A percentile compares a stretch with the other conserved stretches of the same genome.
These are phyloP conservation scores for Geopyxis carbonaria DNA, from an alignment of 495 filamentous ascomycete species.

Conservation along the genomic window DNA sequence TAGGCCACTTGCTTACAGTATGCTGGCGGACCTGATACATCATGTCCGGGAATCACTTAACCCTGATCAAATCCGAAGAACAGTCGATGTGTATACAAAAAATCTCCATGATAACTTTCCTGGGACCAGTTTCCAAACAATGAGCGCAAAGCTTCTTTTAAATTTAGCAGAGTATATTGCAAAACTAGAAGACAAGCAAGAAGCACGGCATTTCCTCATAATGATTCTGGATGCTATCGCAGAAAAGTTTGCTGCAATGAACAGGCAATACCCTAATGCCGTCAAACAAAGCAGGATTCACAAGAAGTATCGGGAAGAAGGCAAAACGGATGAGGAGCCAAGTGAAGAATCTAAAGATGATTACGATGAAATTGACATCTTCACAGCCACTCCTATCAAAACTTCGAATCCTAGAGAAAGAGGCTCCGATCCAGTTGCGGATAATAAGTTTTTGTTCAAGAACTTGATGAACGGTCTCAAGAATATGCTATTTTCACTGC, in stretches of 20 bases:
- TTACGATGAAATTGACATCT: slow-evolving; percentile 98
- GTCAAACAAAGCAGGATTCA: slow-evolving; percentile 74
- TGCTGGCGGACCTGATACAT: slow-evolving; percentile 95
- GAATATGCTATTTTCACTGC: slow-evolving; percentile 88
- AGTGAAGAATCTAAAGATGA: slow-evolving; percentile 37
- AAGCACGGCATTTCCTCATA: slow-evolving; percentile 87
- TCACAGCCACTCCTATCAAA: slow-evolving; percentile 88
- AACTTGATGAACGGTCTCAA: slow-evolving; percentile 96
- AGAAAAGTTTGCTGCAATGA: slow-evolving; percentile 97
- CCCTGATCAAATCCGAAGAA: slow-evolving; percentile 78
- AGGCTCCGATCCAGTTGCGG: slow-evolving; percentile 81
- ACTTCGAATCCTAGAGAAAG: slow-evolving; percentile 84
- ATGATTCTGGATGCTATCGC: slow-evolving; percentile 96
- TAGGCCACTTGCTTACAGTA: slow-evolving; percentile 86
- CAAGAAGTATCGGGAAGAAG: slow-evolving; percentile 46
- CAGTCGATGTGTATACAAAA: slow-evolving; percentile 90
- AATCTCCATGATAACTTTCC: slow-evolving; percentile 93
- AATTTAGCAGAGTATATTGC: slow-evolving; percentile 98
- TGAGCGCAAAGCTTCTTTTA: slow-evolving; percentile 91
- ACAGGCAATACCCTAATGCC: slow-evolving; percentile 81
- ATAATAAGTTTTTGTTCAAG: slow-evolving; percentile 97
- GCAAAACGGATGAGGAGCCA: slow-evolving; percentile 53
- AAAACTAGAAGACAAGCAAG: slow-evolving; percentile 71
- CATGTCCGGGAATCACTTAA: slow-evolving; percentile 76
- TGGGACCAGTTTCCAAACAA: slow-evolving; percentile 96